Conservation (phyloP, 768 basidiomycete species). For the Megacollybia marginata region DNA sequence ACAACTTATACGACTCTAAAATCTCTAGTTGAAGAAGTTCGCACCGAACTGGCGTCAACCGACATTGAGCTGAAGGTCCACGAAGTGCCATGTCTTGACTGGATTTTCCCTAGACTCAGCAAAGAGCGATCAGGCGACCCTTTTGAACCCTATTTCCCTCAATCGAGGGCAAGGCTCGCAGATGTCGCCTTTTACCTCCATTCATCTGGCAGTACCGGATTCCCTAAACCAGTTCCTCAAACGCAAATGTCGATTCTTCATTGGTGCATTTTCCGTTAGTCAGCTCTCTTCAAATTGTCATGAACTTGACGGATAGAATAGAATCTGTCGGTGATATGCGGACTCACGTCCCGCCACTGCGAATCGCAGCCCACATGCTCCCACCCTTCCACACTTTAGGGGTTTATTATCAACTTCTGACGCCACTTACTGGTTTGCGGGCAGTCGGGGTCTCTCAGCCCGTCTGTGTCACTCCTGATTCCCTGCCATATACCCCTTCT, state of each 20-base stretch:
- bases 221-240: constrained; percentile 31
- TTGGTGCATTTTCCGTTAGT: constrained; percentile 28
- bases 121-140: constrained; percentile 20
- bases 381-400: constrained; percentile 35
- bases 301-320: background rate
- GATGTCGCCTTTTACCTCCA: constrained; percentile 24
- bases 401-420: constrained; percentile 19
- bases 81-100: constrained; percentile 22
- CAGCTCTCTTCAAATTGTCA: background rate
- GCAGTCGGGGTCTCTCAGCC: constrained; percentile 28
- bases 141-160: constrained; percentile 18
- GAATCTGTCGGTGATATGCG: constrained; percentile 8
- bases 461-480: constrained; percentile 9
- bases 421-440: constrained; percentile 17
- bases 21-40: constrained; percentile 22
- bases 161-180: background rate
- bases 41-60: constrained; percentile 9
- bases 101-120: constrained; percentile 35
- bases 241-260: constrained; percentile 14
- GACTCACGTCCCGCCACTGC: constrained; percentile 10
- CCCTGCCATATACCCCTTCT: constrained; percentile 28
- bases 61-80: constrained; percentile 18
- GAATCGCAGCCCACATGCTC: constrained; percentile 20
- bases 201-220: constrained; percentile 44
- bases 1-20: constrained; percentile 21